Evolutionary conservation across 1,139 yeast species (phyloP), one percentile per base, ranked within the genome.

Genomic region (Blastobotrys serpentis): DNA sequence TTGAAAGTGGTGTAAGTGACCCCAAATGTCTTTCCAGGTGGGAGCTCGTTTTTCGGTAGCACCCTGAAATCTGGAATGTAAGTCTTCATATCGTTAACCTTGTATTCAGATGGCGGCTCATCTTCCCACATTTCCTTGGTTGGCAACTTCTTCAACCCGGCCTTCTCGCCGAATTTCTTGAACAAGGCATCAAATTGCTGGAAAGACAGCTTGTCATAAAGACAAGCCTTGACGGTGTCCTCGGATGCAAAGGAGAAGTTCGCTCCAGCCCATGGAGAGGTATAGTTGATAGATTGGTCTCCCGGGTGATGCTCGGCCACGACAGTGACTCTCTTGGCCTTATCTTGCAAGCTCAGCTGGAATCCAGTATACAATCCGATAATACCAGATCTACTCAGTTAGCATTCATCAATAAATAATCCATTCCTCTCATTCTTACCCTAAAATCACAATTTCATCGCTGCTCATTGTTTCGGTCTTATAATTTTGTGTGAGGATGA

Each of bases 381-480:
- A 42, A 86, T 81, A 16, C 95, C 95, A 2, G 87, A 75, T 11
- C 86, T n/a, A n/a, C n/a, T n/a, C n/a, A n/a, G n/a, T n/a, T n/a
- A n/a, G n/a, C n/a, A n/a, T n/a, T n/a, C n/a, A n/a, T n/a, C n/a
- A n/a, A n/a, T n/a, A n/a, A n/a, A n/a, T n/a, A n/a, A n/a, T n/a
- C n/a, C n/a, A n/a, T n/a, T n/a, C n/a, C n/a, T n/a, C n/a, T n/a
- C n/a, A n/a, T n/a, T n/a, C 63, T 34, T 49, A 59, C 61, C 64
- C 65, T 16, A 61, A 48, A 48, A 61, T 57, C 7, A 61, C 65
- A 44, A 60, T 58, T 37, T 56, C 46, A 26, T 60, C 57, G n/a
- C 32, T 29, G 25, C 63, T 60, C 65, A 61, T 61, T 33, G 26
- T 33, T 30, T 44, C 4, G 43, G 25, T 23, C 8, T 6, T 23